Conservation (phyloP, 495 filamentous ascomycete species). For the Penicillium manginii region DNA sequence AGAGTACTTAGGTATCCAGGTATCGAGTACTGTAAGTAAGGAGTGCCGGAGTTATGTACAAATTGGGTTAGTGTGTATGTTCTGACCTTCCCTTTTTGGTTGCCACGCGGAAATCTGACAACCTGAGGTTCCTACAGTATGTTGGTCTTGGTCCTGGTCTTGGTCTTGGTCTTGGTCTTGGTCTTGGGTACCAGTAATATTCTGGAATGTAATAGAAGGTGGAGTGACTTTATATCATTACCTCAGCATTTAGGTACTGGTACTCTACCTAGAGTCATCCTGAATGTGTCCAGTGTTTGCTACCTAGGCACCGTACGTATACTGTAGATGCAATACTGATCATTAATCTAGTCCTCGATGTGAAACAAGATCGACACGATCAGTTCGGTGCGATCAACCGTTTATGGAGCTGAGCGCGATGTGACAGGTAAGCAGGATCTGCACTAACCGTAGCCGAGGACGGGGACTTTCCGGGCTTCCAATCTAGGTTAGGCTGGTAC, state of each 20-base stretch:
- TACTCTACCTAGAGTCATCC: too few species aligned
- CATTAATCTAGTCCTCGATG: too few species aligned
- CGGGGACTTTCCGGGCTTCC: conserved; percentile 35
- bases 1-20: conserved; percentile 3
- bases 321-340: too few species aligned
- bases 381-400: conserved; percentile 32
- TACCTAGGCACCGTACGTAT: too few species aligned
- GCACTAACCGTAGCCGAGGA: conserved; percentile 38
- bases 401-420: conserved; percentile 31
- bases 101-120: neutral
- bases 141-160: too few species aligned
- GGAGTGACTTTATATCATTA: too few species aligned
- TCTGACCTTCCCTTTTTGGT: conserved; percentile 29
- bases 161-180: too few species aligned
- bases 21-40: neutral
- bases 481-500: conserved; percentile 18
- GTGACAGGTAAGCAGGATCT: conserved; percentile 42
- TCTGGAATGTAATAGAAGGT: neutral
- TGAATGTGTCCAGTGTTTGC: too few species aligned
- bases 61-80: conserved; percentile 16
- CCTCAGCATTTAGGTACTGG: too few species aligned
- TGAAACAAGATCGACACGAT: conserved; percentile 23
- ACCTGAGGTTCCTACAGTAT: too few species aligned
- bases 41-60: conserved; percentile 19
- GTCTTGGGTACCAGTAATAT: too few species aligned